Conservation (phyloP, 768 basidiomycete species). For the Mycena haematopus region DNA sequence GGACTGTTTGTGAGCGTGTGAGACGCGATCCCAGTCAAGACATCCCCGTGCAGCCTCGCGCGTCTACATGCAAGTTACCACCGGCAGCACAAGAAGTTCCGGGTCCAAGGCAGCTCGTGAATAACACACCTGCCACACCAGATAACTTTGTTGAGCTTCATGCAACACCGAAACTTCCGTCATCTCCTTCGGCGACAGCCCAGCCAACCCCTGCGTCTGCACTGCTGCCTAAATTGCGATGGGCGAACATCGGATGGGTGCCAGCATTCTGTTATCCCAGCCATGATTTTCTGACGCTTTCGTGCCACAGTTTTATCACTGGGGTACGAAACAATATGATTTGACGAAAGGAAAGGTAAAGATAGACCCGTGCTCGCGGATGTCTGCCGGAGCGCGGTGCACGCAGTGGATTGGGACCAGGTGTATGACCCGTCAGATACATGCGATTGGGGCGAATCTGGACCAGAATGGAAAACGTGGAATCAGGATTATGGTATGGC, state of each 20-base stretch:
- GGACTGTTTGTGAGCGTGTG: slow-evolving; percentile 63
- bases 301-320: slow-evolving; percentile 75
- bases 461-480: slow-evolving; percentile 78
- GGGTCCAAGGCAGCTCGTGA: slow-evolving; percentile 71
- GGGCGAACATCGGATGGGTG: slow-evolving; percentile 92
- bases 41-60: slow-evolving; percentile 53
- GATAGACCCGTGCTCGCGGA: slow-evolving; percentile 62
- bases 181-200: slow-evolving; percentile 68
- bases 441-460: slow-evolving; percentile 58
- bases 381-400: slow-evolving; percentile 70
- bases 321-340: slow-evolving; percentile 96
- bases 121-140: slow-evolving; percentile 72
- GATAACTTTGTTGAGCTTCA: slow-evolving; percentile 61
- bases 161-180: slow-evolving; percentile 62
- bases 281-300: slow-evolving; percentile 2
- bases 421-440: slow-evolving; percentile 54
- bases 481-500: slow-evolving; percentile 72
- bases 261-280: neutral
- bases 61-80: slow-evolving; percentile 35
- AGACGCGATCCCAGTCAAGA: slow-evolving; percentile 40
- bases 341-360: slow-evolving; percentile 72
- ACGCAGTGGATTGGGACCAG: slow-evolving; percentile 68
- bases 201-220: slow-evolving; percentile 55
- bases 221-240: slow-evolving; percentile 81
- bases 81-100: slow-evolving; percentile 33